These are phyloP conservation scores for Nemania diffusa DNA, from an alignment of 2,329 filamentous ascomycete genomes.

Conservation along the genomic window DNA sequence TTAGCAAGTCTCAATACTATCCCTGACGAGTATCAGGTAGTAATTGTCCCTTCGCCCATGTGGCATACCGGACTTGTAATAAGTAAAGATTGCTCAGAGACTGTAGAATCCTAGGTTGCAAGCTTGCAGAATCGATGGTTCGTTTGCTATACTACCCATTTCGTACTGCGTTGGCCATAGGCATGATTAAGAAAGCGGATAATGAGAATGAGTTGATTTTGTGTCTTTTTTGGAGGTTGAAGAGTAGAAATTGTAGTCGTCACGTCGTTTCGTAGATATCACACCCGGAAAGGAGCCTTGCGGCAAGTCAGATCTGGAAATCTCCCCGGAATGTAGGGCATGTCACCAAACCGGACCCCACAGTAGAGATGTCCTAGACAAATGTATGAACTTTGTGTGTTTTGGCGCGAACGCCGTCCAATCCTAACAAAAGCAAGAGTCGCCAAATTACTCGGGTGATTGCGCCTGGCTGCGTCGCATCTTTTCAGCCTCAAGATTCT, in stretches of 20 bases:
- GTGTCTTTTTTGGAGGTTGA: constrained; percentile 39
- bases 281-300: constrained; percentile 64
- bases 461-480: constrained; percentile 90
- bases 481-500: constrained; percentile 99
- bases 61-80: constrained; percentile 19
- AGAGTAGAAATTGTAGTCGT: constrained; percentile 50
- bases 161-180: constrained; percentile 39
- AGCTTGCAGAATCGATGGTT: constrained; percentile 31
- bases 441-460: constrained; percentile 58
- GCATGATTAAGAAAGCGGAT: constrained; percentile 46
- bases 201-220: constrained; percentile 45
- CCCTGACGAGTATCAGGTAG: constrained; percentile 1
- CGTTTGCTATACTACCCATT: constrained; percentile 41
- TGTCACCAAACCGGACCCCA: constrained; percentile 61
- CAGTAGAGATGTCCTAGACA: constrained; percentile 53
- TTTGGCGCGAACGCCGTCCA: constrained; percentile 41
- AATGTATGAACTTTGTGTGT: constrained; percentile 50
- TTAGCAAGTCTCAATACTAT: constrained; percentile 4
- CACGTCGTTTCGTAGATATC: constrained; percentile 58
- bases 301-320: constrained; percentile 71
- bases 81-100: constrained; percentile 26
- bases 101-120: constrained; percentile 31
- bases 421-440: constrained; percentile 29
- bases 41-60: constrained; percentile 11
- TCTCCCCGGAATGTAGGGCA: constrained; percentile 58